These are phyloP conservation scores for Conoideocrella luteorostrata DNA, from an alignment of 2,329 filamentous ascomycete genomes.

Conservation along the genomic window DNA sequence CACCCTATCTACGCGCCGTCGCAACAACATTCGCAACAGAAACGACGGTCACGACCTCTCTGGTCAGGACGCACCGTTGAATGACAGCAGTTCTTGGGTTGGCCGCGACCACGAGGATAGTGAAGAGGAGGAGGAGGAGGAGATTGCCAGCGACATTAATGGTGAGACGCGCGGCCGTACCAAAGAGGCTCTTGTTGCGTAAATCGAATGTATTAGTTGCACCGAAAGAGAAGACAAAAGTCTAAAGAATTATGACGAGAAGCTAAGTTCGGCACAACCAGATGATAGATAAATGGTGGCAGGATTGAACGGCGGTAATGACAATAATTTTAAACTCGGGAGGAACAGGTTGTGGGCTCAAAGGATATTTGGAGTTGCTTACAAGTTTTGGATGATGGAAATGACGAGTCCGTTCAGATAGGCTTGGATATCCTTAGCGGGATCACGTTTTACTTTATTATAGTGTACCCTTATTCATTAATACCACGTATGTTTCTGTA, in stretches of 20 bases:
- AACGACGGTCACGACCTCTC: slow-evolving; percentile 74
- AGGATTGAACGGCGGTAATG: slow-evolving; percentile 7
- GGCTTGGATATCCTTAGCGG: slow-evolving; percentile 17
- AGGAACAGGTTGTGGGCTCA: slow-evolving; percentile 12
- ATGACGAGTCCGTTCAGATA: slow-evolving; percentile 8
- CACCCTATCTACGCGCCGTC: slow-evolving; percentile 78
- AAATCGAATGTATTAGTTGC: slow-evolving; percentile 12
- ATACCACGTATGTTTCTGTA: slow-evolving; percentile 15
- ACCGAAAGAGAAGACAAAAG: neutral
- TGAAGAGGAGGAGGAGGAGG: slow-evolving; percentile 58
- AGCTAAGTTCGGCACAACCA: neutral
- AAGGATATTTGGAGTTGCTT: slow-evolving; percentile 19
- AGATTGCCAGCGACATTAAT: slow-evolving; percentile 45
- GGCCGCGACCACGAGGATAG: slow-evolving; percentile 61
- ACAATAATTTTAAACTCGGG: slow-evolving; percentile 4
- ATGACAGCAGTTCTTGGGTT: slow-evolving; percentile 80
- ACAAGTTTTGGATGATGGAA: slow-evolving; percentile 5
- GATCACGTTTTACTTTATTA: slow-evolving; percentile 15
- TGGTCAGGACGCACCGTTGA: slow-evolving; percentile 70
- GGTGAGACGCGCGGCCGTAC: slow-evolving; percentile 51
- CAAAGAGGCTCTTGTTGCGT: slow-evolving; percentile 44
- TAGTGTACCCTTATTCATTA: slow-evolving; percentile 23
- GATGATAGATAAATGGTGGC: neutral
- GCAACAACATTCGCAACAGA: slow-evolving; percentile 61
- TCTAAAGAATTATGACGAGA: neutral